Conservation (phyloP, 2,329 filamentous ascomycete species). For the Fusarium sp. region DNA sequence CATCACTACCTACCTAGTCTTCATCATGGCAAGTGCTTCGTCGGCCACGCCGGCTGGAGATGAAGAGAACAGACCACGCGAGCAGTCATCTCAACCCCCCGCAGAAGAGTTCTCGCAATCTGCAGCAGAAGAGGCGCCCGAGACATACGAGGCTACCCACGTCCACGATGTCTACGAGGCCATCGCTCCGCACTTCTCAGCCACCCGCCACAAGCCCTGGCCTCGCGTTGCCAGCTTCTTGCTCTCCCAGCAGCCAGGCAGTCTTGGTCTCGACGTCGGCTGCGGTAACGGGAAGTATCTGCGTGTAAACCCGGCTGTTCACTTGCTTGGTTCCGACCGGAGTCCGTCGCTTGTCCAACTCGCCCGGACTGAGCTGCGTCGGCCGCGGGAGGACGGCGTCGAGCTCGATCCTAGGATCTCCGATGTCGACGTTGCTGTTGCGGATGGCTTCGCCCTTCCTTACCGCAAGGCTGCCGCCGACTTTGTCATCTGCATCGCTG, state of each 20-base stretch:
- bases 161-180: slow-evolving; percentile 93
- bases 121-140: slow-evolving; percentile 53
- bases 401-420: slow-evolving; percentile 28
- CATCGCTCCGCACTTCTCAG: slow-evolving; percentile 86
- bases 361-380: slow-evolving; percentile 53
- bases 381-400: slow-evolving; percentile 30
- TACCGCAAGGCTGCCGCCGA: slow-evolving; percentile 74
- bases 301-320: slow-evolving; percentile 79
- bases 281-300: slow-evolving; percentile 99
- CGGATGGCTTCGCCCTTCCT: slow-evolving; percentile 86
- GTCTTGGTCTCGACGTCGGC: slow-evolving; percentile 89
- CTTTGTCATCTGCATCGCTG: slow-evolving; percentile 94
- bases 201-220: slow-evolving; percentile 88
- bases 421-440: slow-evolving; percentile 78
- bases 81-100: slow-evolving; percentile 8
- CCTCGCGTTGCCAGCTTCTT: slow-evolving; percentile 89
- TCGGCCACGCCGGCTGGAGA: slow-evolving; percentile 41
- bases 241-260: slow-evolving; percentile 71
- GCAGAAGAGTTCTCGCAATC: slow-evolving; percentile 34
- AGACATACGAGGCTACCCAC: slow-evolving; percentile 83
- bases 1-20: not conserved
- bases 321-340: slow-evolving; percentile 88
- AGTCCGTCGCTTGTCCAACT: slow-evolving; percentile 69
- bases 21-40: slow-evolving; percentile 46
- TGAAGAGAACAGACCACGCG: slow-evolving; percentile 30